Evolutionary conservation across 345 rosid species (phyloP).

Genomic region (Tarenaya hassleriana): DNA sequence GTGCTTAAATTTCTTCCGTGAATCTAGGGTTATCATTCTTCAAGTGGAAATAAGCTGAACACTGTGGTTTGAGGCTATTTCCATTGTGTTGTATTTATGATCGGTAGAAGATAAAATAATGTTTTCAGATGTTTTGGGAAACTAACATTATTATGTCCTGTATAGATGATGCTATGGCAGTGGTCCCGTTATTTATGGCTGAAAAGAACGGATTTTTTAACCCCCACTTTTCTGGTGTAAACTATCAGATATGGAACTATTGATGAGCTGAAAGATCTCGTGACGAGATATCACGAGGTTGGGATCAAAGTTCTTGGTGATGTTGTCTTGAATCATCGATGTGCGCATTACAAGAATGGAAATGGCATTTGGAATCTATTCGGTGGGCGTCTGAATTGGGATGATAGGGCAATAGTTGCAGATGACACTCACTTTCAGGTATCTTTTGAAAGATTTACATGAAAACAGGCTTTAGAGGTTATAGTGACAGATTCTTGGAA

Average conservation of each 20-base stretch:
- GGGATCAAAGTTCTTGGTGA: constrained; percentile 88
- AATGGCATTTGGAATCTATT: constrained; percentile 92
- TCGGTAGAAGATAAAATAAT: not conserved
- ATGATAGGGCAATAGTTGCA: constrained; percentile 84
- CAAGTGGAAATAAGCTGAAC: constrained; percentile 7
- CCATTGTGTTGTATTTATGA: constrained; percentile 7
- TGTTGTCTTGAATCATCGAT: constrained; percentile 91
- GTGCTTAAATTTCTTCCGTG: constrained; percentile 6
- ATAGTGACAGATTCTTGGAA: constrained; percentile 3
- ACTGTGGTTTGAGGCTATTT: constrained; percentile 9
- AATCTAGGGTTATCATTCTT: constrained; percentile 1
- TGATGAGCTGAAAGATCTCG: constrained; percentile 73
- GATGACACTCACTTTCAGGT: constrained; percentile 99
- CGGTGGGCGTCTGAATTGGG: constrained; percentile 95
- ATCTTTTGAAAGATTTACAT: not conserved
- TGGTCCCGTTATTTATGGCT: too few relatives aligned
- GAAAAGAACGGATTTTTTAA: too few relatives aligned
- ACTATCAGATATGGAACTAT: constrained; percentile 70
- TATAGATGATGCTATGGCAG: constrained; percentile 2
- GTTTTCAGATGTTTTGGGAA: not conserved
- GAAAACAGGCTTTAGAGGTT: constrained; percentile 12
- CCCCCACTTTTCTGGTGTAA: constrained; percentile 2
- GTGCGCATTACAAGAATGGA: constrained; percentile 79
- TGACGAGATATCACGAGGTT: constrained; percentile 54
- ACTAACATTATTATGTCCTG: not conserved